Conservation (phyloP, 148 eudicot species). For the Amaranthus cruentus region DNA sequence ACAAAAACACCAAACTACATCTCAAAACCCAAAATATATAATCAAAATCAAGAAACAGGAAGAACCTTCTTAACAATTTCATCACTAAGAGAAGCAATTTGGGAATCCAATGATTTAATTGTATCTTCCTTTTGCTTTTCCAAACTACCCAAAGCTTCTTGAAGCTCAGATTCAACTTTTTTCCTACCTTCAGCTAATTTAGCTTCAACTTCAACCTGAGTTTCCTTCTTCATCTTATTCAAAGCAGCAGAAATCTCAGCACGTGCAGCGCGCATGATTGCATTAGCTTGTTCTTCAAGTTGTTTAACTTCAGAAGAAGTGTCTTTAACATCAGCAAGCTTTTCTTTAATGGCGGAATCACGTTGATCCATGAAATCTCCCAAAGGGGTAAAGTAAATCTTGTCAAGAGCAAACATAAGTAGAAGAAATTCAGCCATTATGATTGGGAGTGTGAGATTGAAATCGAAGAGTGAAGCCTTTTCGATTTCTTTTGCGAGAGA, state of each 20-base stretch:
- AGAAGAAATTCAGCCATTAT: conserved; percentile 64
- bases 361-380: conserved; percentile 80
- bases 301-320: conserved; percentile 73
- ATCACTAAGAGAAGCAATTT: conserved; percentile 70
- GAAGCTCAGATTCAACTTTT: conserved; percentile 72
- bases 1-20: background rate
- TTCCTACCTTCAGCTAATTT: conserved; percentile 64
- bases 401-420: conserved; percentile 89
- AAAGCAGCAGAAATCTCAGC: conserved; percentile 86
- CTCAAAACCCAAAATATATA: background rate
- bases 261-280: conserved; percentile 80
- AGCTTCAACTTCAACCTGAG: conserved; percentile 65
- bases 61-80: conserved; percentile 96
- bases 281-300: conserved; percentile 79
- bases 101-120: conserved; percentile 65
- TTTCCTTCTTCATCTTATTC: conserved; percentile 93
- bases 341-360: conserved; percentile 55
- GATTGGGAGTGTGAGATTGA: conserved; percentile 87
- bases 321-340: conserved; percentile 66
- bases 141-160: conserved; percentile 66
- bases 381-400: conserved; percentile 70
- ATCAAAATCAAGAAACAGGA: conserved; percentile 31
- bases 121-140: conserved; percentile 85
- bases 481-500: conserved; percentile 78
- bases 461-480: conserved; percentile 83